Evolutionary conservation across 2,329 filamentous ascomycete genomes (phyloP).

Genomic region (Eurotiales sp.): DNA sequence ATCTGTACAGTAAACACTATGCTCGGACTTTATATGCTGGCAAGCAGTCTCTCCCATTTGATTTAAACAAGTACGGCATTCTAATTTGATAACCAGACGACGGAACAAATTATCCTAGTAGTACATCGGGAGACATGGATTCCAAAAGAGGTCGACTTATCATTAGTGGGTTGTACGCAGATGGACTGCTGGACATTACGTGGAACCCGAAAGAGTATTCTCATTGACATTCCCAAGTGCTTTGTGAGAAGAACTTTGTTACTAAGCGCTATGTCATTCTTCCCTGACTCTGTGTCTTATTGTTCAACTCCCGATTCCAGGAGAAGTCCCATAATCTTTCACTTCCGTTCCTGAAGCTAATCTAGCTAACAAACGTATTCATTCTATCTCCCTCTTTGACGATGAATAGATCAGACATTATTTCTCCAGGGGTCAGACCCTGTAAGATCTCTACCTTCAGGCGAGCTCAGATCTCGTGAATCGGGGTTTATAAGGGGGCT

Average conservation of each 20-base stretch:
- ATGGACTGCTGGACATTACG: constrained; percentile 18
- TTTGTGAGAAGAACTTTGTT: neutral
- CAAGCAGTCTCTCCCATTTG: neutral
- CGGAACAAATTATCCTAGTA: constrained; percentile 16
- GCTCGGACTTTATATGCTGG: constrained; percentile 16
- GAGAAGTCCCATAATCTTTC: too few species aligned
- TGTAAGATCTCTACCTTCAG: constrained; percentile 6
- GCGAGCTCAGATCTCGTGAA: constrained; percentile 8
- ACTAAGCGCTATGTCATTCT: neutral
- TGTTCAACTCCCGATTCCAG: too few species aligned
- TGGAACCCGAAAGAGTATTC: constrained; percentile 16
- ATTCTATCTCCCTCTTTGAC: neutral
- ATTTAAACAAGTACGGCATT: neutral
- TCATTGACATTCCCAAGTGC: neutral
- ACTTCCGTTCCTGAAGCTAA: too few species aligned
- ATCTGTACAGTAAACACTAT: constrained; percentile 13
- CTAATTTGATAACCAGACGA: constrained; percentile 13
- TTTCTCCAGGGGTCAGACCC: constrained; percentile 5
- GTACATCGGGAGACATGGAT: constrained; percentile 17
- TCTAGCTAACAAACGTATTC: too few species aligned
- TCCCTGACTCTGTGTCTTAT: neutral
- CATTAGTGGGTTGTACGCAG: constrained; percentile 16
- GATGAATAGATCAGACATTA: constrained; percentile 3
- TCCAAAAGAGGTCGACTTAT: constrained; percentile 18
- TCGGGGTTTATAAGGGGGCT: constrained; percentile 10